Conservation (phyloP, 495 filamentous ascomycete genomes). For the Xylaria acuta region DNA sequence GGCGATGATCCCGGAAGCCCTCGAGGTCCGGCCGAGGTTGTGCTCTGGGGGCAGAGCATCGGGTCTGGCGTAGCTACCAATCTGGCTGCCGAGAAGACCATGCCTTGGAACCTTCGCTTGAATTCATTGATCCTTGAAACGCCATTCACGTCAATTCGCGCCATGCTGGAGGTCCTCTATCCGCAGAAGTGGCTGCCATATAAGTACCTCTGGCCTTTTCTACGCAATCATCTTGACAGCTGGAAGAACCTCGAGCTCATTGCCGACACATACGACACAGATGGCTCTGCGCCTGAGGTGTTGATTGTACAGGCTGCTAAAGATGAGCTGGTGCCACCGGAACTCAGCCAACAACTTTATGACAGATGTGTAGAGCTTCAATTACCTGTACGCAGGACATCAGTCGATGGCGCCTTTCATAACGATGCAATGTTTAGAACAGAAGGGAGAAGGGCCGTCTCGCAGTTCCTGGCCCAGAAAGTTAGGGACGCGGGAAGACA, state of each 20-base stretch:
- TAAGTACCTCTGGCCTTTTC: slow-evolving; percentile 55
- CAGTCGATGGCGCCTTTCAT: slow-evolving; percentile 50
- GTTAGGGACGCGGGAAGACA: slow-evolving; percentile 6
- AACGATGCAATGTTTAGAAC: slow-evolving; percentile 52
- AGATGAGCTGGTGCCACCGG: slow-evolving; percentile 72
- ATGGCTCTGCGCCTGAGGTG: slow-evolving; percentile 44
- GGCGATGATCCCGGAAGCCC: slow-evolving; percentile 19
- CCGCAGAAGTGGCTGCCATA: slow-evolving; percentile 87
- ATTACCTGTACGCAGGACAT: slow-evolving; percentile 45
- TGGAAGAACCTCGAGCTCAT: slow-evolving; percentile 50
- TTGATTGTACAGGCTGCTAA: slow-evolving; percentile 67
- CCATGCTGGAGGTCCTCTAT: slow-evolving; percentile 77
- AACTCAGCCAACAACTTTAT: slow-evolving; percentile 59
- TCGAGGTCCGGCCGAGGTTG: slow-evolving; percentile 49
- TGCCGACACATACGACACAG: slow-evolving; percentile 29
- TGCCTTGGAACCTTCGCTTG: slow-evolving; percentile 41
- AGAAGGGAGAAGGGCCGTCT: slow-evolving; percentile 50
- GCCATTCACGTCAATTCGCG: slow-evolving; percentile 73
- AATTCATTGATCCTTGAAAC: slow-evolving; percentile 73
- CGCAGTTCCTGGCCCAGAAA: slow-evolving; percentile 40
- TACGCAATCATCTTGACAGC: slow-evolving; percentile 55
- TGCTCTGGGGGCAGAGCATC: slow-evolving; percentile 85
- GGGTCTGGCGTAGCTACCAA: slow-evolving; percentile 67
- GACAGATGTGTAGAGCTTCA: slow-evolving; percentile 49
- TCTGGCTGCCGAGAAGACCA: slow-evolving; percentile 44